phyloP scores from a whole-genome alignment of 257 asterid genomes.

The Nicotiana knightiana region DNA sequence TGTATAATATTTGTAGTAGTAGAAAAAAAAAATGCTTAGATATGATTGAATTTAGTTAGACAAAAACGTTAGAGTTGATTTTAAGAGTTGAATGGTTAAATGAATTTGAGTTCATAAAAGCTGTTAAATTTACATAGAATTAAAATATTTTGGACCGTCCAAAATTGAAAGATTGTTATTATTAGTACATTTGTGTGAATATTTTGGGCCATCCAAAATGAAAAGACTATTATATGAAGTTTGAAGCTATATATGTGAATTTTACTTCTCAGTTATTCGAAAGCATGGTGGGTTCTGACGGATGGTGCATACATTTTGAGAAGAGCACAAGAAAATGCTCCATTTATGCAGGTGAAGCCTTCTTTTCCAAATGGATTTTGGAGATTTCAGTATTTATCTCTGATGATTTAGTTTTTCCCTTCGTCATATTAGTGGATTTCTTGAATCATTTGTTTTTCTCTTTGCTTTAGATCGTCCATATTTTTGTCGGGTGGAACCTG shows the following conservation, averaged over 20 bases:
- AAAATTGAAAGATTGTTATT: neutral
- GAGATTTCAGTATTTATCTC: neutral
- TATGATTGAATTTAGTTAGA: neutral
- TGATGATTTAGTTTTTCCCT: neutral
- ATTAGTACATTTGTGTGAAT: neutral
- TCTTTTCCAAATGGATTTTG: neutral
- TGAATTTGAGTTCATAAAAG: neutral
- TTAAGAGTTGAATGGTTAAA: neutral
- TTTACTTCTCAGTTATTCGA: conserved; percentile 43
- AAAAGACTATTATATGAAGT: neutral
- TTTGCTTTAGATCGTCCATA: conserved; percentile 58
- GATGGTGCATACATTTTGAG: conserved; percentile 88
- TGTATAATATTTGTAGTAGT: neutral
- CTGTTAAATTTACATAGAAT: too few relatives aligned
- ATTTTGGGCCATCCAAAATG: neutral
- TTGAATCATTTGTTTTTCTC: neutral
- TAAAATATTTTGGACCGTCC: neutral
- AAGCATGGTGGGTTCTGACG: conserved; percentile 85
- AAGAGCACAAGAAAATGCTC: conserved; percentile 74
- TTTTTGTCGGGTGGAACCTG: conserved; percentile 89
- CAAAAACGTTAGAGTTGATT: neutral
- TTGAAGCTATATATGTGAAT: neutral
- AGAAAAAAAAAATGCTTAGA: neutral
- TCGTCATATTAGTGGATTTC: neutral
- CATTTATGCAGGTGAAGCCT: conserved; percentile 61